Conservation (phyloP, 805 yeast genomes). For the Candida orba region DNA sequence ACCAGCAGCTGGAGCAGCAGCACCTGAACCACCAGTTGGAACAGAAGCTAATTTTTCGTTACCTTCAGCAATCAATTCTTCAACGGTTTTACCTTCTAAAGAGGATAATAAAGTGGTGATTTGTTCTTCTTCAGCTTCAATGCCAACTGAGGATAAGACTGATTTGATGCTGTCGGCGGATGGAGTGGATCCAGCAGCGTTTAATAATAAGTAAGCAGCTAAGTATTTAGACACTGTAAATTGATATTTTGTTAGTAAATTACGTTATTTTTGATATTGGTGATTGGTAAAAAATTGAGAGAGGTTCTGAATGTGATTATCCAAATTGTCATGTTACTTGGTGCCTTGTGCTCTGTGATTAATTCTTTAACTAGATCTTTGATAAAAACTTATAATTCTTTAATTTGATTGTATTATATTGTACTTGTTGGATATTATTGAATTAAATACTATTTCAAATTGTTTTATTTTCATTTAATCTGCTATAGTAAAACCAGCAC, state of each 20-base stretch:
- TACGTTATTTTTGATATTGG: not conserved
- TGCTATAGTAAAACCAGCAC: too few species aligned
- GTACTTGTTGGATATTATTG: too few species aligned
- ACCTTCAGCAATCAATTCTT: conserved; percentile 92
- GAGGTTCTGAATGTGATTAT: not conserved
- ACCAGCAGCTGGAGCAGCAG: conserved; percentile 67
- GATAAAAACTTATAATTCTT: too few species aligned
- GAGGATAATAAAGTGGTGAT: conserved; percentile 73
- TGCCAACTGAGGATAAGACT: conserved; percentile 90
- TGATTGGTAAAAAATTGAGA: too few species aligned
- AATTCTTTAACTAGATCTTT: too few species aligned
- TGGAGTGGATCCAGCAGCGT: conserved; percentile 96
- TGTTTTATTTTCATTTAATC: too few species aligned
- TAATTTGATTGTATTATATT: not conserved
- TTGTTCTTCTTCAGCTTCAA: conserved; percentile 89
- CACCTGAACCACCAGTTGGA: conserved; percentile 97
- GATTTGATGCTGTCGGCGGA: conserved; percentile 85
- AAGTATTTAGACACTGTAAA: conserved; percentile 61
- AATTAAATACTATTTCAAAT: too few species aligned
- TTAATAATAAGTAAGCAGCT: conserved; percentile 98
- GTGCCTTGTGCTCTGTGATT: too few species aligned
- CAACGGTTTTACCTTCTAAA: conserved; percentile 88
- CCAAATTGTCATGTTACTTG: too few species aligned
- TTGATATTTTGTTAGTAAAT: conserved; percentile 15
- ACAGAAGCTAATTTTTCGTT: conserved; percentile 93